A percentile compares a stretch with the other conserved stretches of the same genome.
Conservation (phyloP, 352 stramenopile species). For the Globisporangium sylvaticum region DNA sequence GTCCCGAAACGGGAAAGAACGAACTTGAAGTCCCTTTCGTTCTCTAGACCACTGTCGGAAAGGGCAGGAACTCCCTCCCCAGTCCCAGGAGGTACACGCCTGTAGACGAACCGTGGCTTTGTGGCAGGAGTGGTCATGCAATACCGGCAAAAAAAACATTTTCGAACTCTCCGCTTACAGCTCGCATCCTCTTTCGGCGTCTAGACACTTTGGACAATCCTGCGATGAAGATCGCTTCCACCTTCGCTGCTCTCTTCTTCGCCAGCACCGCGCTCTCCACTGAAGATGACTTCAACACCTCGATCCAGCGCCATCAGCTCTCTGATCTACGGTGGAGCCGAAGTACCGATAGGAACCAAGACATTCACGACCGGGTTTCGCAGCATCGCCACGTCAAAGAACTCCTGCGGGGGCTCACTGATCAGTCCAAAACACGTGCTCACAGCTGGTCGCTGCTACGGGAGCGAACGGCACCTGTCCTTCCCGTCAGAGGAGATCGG, state of each 20-base stretch:
- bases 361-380: background rate
- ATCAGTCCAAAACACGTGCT: background rate
- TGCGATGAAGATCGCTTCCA: background rate
- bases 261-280: background rate
- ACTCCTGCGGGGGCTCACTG: background rate
- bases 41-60: too few species aligned
- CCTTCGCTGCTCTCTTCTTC: background rate
- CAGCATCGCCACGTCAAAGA: background rate
- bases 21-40: too few species aligned
- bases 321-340: background rate
- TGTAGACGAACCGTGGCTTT: too few species aligned
- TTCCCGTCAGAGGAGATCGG: background rate
- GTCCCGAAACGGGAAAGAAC: too few species aligned
- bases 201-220: background rate
- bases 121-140: too few species aligned
- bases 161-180: background rate
- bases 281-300: background rate
- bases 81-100: too few species aligned
- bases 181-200: background rate
- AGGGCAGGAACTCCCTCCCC: too few species aligned
- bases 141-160: background rate
- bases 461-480: background rate
- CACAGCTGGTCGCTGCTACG: background rate
- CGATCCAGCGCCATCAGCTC: background rate
- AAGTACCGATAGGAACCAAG: background rate